Base-by-base conservation (phyloP, 805 yeast genomes). In the Isabelozyma rhagii region DNA sequence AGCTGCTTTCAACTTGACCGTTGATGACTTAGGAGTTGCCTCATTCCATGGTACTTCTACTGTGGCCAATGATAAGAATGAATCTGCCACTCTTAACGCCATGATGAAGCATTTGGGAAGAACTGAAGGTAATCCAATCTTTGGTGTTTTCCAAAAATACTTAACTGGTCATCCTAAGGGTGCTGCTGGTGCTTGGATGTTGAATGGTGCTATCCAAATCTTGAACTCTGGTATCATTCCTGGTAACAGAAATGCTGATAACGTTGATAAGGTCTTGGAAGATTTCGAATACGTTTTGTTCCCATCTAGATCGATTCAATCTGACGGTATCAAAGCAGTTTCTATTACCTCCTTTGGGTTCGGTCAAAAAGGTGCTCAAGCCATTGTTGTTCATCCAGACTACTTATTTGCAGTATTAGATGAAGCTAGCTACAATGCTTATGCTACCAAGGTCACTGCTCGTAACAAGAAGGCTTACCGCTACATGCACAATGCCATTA, bases 101-200 rank as follows among this genome's bases (percentile, higher is more conserved):
- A 94, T 96, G 97, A 87, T 96, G 85, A 75, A 80, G 65, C 99
- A 94, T 68, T 79, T 94, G 67, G 99, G 98, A 60, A 87, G 99
- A 77, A 77, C 96, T 50, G 91, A 89, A 77, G 99, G 99, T 77
- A 96, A 94, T 77, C 96, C 99, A 55, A 92, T 96, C 45, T 80
- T 87, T 60, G 97, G 98, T 82, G 96, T 94, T 49, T 93, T 96
- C 96, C 99, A 94, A 77, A 94, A 94, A 76, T 94, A 82, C 84
- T 83, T 94, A 67, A 94, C 99, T 62, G 99, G 99, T 76, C 99
- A 94, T 80, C 99, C 99, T 63, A 94, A 94, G 88, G 99, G 99
- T 83, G 99, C 99, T 62, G 99, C 99, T 51, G 99, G 97, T 81
- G 98, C 99, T 51, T 94, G 99, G 99, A 94, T 94, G 99, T 77